These are phyloP conservation scores for Aspergillus ibericus DNA, from an alignment of 2,329 filamentous ascomycete genomes.

Conservation along the genomic window DNA sequence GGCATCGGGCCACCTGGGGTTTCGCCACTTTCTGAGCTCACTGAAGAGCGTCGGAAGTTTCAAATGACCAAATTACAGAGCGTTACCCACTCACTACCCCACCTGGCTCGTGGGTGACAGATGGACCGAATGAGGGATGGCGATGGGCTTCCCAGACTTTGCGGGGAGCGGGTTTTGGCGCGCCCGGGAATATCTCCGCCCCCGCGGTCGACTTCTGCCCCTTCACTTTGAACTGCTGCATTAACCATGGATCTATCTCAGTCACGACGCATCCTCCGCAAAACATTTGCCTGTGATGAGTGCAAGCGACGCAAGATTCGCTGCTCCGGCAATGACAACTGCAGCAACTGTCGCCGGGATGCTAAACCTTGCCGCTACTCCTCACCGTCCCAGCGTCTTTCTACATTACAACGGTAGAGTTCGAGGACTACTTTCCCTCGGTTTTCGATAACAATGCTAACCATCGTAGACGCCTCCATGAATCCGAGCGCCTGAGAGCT, in stretches of 20 bases:
- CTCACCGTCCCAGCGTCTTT: constrained; percentile 18
- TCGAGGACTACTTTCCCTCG: not conserved
- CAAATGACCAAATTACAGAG: too few relatives aligned
- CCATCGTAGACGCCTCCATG: constrained; percentile 14
- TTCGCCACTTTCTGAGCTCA: not conserved
- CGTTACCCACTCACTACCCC: not conserved
- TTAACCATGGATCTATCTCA: not conserved
- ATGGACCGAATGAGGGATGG: not conserved
- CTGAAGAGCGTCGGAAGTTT: too few relatives aligned
- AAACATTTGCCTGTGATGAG: constrained; percentile 21
- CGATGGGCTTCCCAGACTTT: not conserved
- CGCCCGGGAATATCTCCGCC: not conserved
- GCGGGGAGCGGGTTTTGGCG: not conserved
- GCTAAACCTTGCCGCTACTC: constrained; percentile 20
- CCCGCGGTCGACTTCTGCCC: not conserved
- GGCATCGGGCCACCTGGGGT: not conserved
- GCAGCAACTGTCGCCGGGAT: constrained; percentile 18
- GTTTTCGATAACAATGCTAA: not conserved
- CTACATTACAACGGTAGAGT: constrained; percentile 15
- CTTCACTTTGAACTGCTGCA: not conserved
- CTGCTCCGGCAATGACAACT: constrained; percentile 21
- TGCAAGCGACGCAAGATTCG: constrained; percentile 22
- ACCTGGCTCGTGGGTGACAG: not conserved
- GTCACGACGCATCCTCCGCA: constrained; percentile 17
- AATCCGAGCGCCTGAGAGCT: constrained; percentile 10